Conservation (phyloP, 2,329 filamentous ascomycete species). For the Colletotrichum euphorbiae region DNA sequence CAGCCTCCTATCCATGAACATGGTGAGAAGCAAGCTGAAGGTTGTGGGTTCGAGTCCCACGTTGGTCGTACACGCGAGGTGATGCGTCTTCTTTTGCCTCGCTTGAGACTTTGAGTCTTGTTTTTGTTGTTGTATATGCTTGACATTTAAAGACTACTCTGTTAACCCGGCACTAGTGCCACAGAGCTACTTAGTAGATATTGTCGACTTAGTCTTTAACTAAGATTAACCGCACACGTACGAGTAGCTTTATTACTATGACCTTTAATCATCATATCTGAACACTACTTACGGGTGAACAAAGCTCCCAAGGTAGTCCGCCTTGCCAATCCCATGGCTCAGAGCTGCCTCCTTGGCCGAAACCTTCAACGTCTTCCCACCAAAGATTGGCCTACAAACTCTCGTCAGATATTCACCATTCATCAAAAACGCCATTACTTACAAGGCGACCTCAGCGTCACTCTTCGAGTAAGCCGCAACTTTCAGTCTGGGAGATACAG, state of each 20-base stretch:
- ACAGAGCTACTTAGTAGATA: too few species aligned
- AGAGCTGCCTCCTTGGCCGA: constrained; percentile 54
- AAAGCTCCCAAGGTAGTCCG: constrained; percentile 58
- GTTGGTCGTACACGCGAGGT: constrained; percentile 18
- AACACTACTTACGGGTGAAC: not conserved
- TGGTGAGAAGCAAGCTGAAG: constrained; percentile 19
- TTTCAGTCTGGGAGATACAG: too few species aligned
- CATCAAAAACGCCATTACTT: constrained; percentile 25
- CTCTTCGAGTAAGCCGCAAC: constrained; percentile 31
- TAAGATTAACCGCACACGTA: too few species aligned
- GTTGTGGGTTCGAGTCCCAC: constrained; percentile 40
- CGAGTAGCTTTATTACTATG: too few species aligned
- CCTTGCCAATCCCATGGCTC: constrained; percentile 64
- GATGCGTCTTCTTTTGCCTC: not conserved
- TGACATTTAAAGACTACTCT: too few species aligned
- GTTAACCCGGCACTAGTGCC: too few species aligned
- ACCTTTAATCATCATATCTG: too few species aligned
- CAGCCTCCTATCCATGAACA: constrained; percentile 23
- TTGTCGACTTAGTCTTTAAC: too few species aligned
- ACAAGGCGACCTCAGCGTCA: constrained; percentile 44
- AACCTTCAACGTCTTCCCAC: constrained; percentile 35
- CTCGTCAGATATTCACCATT: not conserved
- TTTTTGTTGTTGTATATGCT: not conserved
- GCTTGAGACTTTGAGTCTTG: not conserved
- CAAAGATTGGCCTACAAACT: constrained; percentile 20